Evolutionary conservation across 2,329 filamentous ascomycete species (phyloP), one percentile per base, ranked within the genome.

Genomic region (Fusarium sp.): DNA sequence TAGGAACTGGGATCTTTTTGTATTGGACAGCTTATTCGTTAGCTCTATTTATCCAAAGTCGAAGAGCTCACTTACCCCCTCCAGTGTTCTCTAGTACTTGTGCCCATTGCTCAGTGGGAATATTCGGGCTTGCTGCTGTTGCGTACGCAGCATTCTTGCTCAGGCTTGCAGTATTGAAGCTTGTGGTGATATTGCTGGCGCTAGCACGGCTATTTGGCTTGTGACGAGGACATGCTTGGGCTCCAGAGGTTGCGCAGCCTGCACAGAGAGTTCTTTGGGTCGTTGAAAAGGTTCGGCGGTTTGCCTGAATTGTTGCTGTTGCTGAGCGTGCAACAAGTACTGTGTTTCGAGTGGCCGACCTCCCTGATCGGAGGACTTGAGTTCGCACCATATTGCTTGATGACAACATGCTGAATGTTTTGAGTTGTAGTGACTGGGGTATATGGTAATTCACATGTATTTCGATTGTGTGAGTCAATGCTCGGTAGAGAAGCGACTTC

Each of bases 31-130:
- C 87, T 88, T 63, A 10, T 61, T 2, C 18, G 22, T 72, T 30
- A 71, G 65, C 20, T 9, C 6, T 12, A 1, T 2, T n/a, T 15
- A 1, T 16, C 1, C 4, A 29, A 16, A 5, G 4, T 5, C 0
- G 5, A 2, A 3, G 5, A 49, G 3, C 7, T 7, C 3, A 13
- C 68, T 76, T 83, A 83, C 89, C 86, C 49, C 89, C 90, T 67
- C 92, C 93, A 60, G 86, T 89, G 84, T 92, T 86, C 80, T 97
- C 92, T 73, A 94, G 84, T 71, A 97, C 92, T 81, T 95, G 92
- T 41, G 94, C 94, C 93, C 91, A 95, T 85, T 97, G 94, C 80
- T 90, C 90, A 32, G 86, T 88, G 55, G 94, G 94, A 75, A 97
- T 87, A 53, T 86, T 25, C 8, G 72, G 62, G 2, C 43, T 60